phyloP scores from a whole-genome alignment of 495 filamentous ascomycete species.

The Cercophora samala region DNA sequence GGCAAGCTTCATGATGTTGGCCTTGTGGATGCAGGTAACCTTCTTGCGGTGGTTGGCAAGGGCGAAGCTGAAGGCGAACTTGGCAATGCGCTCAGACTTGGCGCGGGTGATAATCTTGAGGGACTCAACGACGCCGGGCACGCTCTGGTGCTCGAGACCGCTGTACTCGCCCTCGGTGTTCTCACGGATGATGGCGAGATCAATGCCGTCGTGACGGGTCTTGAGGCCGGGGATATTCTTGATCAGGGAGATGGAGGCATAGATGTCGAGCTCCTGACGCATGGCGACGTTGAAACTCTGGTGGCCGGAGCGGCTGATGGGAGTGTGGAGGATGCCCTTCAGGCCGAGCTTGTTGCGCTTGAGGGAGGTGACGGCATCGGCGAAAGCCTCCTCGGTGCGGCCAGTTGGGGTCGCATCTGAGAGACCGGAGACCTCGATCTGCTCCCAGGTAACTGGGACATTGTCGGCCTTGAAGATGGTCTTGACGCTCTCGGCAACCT shows the following conservation, averaged over 20 bases:
- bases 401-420: conserved; percentile 69
- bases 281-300: conserved; percentile 99
- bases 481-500: conserved; percentile 96
- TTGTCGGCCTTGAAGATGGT: conserved; percentile 99
- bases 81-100: conserved; percentile 97
- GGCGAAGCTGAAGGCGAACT: conserved; percentile 96
- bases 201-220: conserved; percentile 93
- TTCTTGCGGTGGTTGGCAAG: conserved; percentile 98
- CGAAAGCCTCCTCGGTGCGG: conserved; percentile 91
- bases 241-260: conserved; percentile 94
- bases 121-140: conserved; percentile 94
- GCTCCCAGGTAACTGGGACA: conserved; percentile 97
- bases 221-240: conserved; percentile 99
- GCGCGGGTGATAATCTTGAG: conserved; percentile 99
- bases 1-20: conserved; percentile 99
- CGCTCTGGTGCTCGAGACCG: conserved; percentile 96
- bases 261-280: conserved; percentile 98
- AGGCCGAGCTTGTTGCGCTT: conserved; percentile 97
- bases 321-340: conserved; percentile 96
- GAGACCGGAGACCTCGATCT: conserved; percentile 92
- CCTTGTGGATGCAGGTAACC: conserved; percentile 99
- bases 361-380: conserved; percentile 88
- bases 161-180: conserved; percentile 99
- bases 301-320: conserved; percentile 93
- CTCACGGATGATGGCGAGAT: conserved; percentile 98